Base-by-base conservation (phyloP, 768 basidiomycete genomes). In the Crucibulum laeve region DNA sequence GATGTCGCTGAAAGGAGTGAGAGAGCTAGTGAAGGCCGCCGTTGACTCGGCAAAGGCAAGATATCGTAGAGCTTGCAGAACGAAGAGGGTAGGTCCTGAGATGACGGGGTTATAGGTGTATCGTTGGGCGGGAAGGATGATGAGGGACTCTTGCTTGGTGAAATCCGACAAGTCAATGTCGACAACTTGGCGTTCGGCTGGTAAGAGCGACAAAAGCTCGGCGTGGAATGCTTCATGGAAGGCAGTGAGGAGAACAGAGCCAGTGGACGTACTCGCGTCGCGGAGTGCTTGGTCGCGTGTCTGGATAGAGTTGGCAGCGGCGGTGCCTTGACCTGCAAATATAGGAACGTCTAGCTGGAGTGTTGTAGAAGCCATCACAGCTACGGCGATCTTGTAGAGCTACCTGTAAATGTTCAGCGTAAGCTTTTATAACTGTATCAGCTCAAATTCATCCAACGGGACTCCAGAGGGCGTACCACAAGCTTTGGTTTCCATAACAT, bases 241-340 rank as follows among this genome's bases (percentile, higher is more conserved):
- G 1, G 79, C 70, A 2, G 70, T 61, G 25, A 81, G 63, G 22
- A 84, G 61, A 25, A 75, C 52, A 8, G 62, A 53, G 1, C 72
- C 76, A 1, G 61, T 53, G 3, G 70, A 57, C 10, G 71, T 67
- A 21, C 60, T 55, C 14, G 71, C 69, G 47, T 76, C 74, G 24
- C 51, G 57, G 15, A 71, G 43, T 4, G 71, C 71, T 53, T 69
- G 69, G 18, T 64, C 58, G 5, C 59, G 59, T 11, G 64, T 61
- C 24, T 59, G 55, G 11, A 48, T 41, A 22, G 65, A 48, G 37
- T 62, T 64, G 19, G 63, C 48, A 11, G 59, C 57, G 8, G 64
- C 38, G 2, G 71, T 67, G 2, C 77, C 81, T 53, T 83, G 81
- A 5, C 80, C 80, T 34, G 75, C 67, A 50, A 83, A 83, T 13